phyloP scores from a whole-genome alignment of 805 yeast genomes.

The Candida patagonica region DNA sequence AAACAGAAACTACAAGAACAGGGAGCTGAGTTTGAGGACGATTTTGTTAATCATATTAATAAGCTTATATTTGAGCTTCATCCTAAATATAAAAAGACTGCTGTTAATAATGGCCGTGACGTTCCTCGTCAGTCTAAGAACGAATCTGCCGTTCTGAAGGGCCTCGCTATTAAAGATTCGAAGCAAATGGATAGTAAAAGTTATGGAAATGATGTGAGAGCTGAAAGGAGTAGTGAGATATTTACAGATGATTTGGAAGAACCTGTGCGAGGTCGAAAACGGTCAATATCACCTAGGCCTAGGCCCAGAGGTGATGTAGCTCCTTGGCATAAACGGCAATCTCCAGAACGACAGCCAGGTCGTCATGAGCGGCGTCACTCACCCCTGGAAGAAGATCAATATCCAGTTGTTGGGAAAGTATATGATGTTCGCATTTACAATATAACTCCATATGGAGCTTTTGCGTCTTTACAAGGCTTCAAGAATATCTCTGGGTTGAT shows the following conservation, averaged over 20 bases:
- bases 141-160: constrained; percentile 9
- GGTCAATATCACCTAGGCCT: not conserved
- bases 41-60: constrained; percentile 24
- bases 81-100: constrained; percentile 21
- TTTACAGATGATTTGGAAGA: not conserved
- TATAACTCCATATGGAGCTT: constrained; percentile 68
- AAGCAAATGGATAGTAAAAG: constrained; percentile 6
- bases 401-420: constrained; percentile 36
- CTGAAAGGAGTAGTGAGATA: not conserved
- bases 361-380: not conserved
- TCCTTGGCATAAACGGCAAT: not conserved
- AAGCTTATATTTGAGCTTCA: constrained; percentile 24
- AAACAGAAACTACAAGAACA: constrained; percentile 30
- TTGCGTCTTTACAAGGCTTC: constrained; percentile 44
- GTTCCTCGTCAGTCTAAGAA: constrained; percentile 1
- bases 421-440: constrained; percentile 55
- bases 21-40: constrained; percentile 35
- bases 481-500: constrained; percentile 35
- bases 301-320: not conserved
- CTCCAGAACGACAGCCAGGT: not conserved
- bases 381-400: constrained; percentile 11
- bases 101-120: not conserved
- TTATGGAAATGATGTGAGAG: constrained; percentile 6
- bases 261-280: too few relatives aligned
- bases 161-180: constrained; percentile 19